Conservation (phyloP, 805 yeast species). For the Cyberlindnera mississippiensis region DNA sequence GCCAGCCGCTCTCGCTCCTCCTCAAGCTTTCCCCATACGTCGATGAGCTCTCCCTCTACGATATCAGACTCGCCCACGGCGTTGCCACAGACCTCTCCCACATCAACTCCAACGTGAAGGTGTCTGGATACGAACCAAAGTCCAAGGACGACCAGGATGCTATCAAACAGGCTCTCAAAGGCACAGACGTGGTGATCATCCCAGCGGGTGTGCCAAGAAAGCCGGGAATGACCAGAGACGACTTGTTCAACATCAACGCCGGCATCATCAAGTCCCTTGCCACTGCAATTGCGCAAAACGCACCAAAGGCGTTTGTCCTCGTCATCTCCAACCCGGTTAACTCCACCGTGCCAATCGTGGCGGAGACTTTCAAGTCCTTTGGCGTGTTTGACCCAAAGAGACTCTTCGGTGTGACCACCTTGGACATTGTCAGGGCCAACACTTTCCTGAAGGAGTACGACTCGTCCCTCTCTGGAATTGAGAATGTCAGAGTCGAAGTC, state of each 20-base stretch:
- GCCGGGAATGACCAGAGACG: constrained; percentile 94
- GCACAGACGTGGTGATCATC: constrained; percentile 45
- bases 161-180: constrained; percentile 28
- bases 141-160: constrained; percentile 45
- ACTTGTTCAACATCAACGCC: constrained; percentile 79
- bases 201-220: constrained; percentile 94
- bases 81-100: constrained; percentile 87
- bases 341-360: constrained; percentile 87
- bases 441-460: constrained; percentile 54
- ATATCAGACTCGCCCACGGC: constrained; percentile 81
- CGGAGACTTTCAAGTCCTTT: constrained; percentile 66
- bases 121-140: constrained; percentile 55
- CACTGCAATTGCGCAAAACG: constrained; percentile 63
- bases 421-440: constrained; percentile 85
- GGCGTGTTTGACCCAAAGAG: constrained; percentile 67
- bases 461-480: constrained; percentile 27
- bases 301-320: constrained; percentile 73
- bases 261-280: constrained; percentile 73
- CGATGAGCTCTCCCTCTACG: constrained; percentile 70
- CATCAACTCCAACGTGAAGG: constrained; percentile 63
- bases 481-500: constrained; percentile 47
- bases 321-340: constrained; percentile 93
- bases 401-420: constrained; percentile 84
- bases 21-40: constrained; percentile 62
- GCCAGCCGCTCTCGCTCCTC: constrained; percentile 84